Evolutionary conservation across 768 basidiomycete genomes (phyloP).

Genomic region (Jaapia argillacea): DNA sequence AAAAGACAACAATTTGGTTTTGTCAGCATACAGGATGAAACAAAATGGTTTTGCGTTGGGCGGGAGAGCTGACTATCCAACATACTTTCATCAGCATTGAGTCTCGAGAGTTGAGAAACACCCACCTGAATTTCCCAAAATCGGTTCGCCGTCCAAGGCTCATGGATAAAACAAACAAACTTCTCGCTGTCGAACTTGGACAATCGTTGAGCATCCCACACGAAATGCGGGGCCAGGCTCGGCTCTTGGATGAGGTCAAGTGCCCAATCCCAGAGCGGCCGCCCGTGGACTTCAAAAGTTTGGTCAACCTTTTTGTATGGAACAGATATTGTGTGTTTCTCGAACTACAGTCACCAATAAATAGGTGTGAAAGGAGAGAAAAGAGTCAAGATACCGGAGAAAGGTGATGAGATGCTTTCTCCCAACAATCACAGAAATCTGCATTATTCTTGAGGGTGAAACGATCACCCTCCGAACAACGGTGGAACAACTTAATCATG

Average conservation of each 20-base stretch:
- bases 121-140: constrained; percentile 29
- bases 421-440: constrained; percentile 15
- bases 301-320: constrained; percentile 11
- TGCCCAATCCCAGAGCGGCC: constrained; percentile 19
- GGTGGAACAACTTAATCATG: constrained; percentile 12
- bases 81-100: not conserved
- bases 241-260: constrained; percentile 18
- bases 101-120: not conserved
- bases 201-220: constrained; percentile 21
- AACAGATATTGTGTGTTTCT: constrained; percentile 9
- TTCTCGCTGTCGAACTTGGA: constrained; percentile 18
- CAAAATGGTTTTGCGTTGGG: constrained; percentile 5
- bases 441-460: constrained; percentile 12
- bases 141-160: constrained; percentile 27
- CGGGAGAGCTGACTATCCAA: constrained; percentile 4
- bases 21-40: constrained; percentile 12
- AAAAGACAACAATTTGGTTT: constrained; percentile 10
- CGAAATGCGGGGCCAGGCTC: constrained; percentile 12
- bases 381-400: constrained; percentile 6
- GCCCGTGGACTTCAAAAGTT: constrained; percentile 12
- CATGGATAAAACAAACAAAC: constrained; percentile 21
- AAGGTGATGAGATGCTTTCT: constrained; percentile 1
- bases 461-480: not conserved
- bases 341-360: constrained; percentile 7
- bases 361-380: too few relatives aligned